Conservation (phyloP, 2,329 filamentous ascomycete genomes). For the Davidsoniella neocaledoniae region DNA sequence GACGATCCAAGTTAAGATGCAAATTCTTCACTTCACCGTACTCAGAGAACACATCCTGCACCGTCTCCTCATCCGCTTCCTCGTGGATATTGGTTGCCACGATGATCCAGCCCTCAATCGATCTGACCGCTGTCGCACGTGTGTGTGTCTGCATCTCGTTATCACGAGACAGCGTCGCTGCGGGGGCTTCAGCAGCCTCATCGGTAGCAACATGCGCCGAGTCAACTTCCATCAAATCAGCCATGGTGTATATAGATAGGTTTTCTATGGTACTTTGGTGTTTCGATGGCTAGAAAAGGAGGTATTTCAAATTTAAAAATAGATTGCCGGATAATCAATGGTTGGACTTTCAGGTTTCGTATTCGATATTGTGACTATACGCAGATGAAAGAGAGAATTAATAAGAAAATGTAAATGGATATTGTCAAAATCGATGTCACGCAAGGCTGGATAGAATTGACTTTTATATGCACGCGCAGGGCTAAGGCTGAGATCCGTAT, state of each 20-base stretch:
- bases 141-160: conserved; percentile 54
- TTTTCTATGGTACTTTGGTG: too few relatives aligned
- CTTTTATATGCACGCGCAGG: too few relatives aligned
- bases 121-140: conserved; percentile 66
- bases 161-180: conserved; percentile 26
- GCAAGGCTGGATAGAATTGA: too few relatives aligned
- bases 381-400: too few relatives aligned
- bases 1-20: conserved; percentile 65
- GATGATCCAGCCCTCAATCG: conserved; percentile 80
- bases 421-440: too few relatives aligned
- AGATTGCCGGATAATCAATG: too few relatives aligned
- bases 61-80: conserved; percentile 67
- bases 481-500: too few relatives aligned
- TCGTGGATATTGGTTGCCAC: conserved; percentile 78
- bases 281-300: too few relatives aligned
- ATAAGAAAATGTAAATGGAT: too few relatives aligned
- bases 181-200: conserved; percentile 21
- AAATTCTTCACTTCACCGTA: conserved; percentile 78
- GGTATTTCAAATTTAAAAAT: too few relatives aligned
- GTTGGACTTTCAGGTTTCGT: too few relatives aligned
- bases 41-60: conserved; percentile 69
- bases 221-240: conserved; percentile 45
- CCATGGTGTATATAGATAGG: conserved; percentile 22
- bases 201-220: conserved; percentile 14
- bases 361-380: too few relatives aligned